phyloP scores from a whole-genome alignment of 2,329 filamentous ascomycete genomes.

The Sporothrix dimorphospora region DNA sequence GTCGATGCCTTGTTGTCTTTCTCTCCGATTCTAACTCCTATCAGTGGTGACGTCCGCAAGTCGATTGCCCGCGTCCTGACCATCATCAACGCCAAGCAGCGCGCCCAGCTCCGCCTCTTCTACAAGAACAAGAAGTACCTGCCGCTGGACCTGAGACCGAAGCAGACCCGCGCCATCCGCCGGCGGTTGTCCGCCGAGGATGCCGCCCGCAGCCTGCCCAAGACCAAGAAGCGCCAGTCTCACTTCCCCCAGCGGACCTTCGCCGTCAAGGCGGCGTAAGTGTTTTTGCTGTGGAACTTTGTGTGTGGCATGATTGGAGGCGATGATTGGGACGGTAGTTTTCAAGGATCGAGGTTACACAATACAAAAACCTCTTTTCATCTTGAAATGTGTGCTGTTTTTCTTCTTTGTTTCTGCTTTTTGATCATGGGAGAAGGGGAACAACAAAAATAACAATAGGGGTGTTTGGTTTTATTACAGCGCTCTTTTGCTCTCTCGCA shows the following conservation, averaged over 20 bases:
- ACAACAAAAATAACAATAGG: conserved; percentile 1
- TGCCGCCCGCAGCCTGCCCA: conserved; percentile 80
- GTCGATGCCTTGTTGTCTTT: background rate
- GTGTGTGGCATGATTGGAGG: background rate
- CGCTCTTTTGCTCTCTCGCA: conserved; percentile 20
- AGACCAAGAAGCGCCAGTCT: conserved; percentile 92
- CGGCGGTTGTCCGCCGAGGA: conserved; percentile 93
- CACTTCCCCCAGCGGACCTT: conserved; percentile 99
- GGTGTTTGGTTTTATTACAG: conserved; percentile 24
- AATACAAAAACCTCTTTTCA: background rate
- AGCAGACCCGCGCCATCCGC: conserved; percentile 97
- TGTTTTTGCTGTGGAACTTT: background rate
- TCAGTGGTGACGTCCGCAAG: conserved; percentile 98
- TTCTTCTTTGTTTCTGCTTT: conserved; percentile 18
- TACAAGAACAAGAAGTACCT: conserved; percentile 99
- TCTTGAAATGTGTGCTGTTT: background rate
- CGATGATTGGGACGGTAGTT: background rate
- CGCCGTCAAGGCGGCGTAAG: conserved; percentile 81
- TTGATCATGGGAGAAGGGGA: conserved; percentile 19
- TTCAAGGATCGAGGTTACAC: background rate
- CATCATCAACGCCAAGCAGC: conserved; percentile 99
- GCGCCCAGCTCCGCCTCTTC: conserved; percentile 95
- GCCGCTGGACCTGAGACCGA: conserved; percentile 95
- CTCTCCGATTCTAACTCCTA: conserved; percentile 32
- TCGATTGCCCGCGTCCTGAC: conserved; percentile 98